Evolutionary conservation across 139 green algal species (phyloP), one percentile per base, ranked within the genome.

Genomic region (Picochlorum sp.): DNA sequence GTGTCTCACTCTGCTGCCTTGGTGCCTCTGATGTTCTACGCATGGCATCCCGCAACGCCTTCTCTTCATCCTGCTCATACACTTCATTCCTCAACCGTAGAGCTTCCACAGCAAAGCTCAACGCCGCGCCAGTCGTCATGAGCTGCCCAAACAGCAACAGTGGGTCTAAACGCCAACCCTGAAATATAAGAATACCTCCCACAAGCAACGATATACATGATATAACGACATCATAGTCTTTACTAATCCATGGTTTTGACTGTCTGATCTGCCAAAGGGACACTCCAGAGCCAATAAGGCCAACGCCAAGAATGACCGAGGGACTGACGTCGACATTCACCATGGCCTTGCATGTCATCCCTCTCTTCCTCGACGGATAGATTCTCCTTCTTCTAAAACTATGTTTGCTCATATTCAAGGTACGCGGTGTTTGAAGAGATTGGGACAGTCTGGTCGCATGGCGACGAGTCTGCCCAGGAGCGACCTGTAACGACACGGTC

Each of bases 181-280:
- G 83, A 57, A 90, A 90, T 23, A 90, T 71, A 23, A 90, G 78
- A 60, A 90, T 90, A 57, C 83, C 83, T 4, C 83, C 83, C 34
- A 71, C 73, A 28, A 88, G 73, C 3, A 88, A 58, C 8, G 77
- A 71, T 9, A 88, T 63, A 52, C 72, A 84, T 13, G 76, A 83
- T 28, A 90, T 71, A 41, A 90, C 73, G 24, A 90, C 70, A 57
- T 90, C 83, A 38, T 84, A 81, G 58, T 90, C 83, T 34, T 81
- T 77, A 38, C 68, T 81, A 16, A 90, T 69, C 50, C 69, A 65
- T 2, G 81, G 79, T 45, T 68, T 69, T 13, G 67, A 63, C 57
- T 66, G 70, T 4, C 81, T 67, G 14, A 90, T 63, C 61, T 87
- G 79, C 52, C 78, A 87, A 38, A 90, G 58, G n/a, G 69, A 65